Conservation (phyloP, 805 yeast species). For the Zygosaccharomyces gambellarensis region DNA sequence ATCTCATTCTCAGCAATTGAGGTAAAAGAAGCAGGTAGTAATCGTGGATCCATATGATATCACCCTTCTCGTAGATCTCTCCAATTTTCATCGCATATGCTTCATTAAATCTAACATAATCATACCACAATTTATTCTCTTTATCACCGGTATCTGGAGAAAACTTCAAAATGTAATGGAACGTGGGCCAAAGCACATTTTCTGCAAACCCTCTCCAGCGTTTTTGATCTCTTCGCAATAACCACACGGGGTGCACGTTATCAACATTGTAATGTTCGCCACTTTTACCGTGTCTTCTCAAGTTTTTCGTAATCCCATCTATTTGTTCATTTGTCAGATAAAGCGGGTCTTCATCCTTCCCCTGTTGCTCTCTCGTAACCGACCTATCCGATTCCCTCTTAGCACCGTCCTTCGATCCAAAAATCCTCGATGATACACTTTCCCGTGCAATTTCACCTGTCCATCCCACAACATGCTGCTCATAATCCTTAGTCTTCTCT, state of each 20-base stretch:
- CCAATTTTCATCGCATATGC: slow-evolving; percentile 78
- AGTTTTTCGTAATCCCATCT: slow-evolving; percentile 25
- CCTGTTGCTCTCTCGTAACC: background rate
- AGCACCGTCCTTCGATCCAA: slow-evolving; percentile 10
- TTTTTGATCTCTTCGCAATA: slow-evolving; percentile 68
- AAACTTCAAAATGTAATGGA: slow-evolving; percentile 85
- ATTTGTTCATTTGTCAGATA: slow-evolving; percentile 57
- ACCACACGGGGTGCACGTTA: slow-evolving; percentile 79
- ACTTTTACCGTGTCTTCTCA: slow-evolving; percentile 37
- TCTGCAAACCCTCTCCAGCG: slow-evolving; percentile 91
- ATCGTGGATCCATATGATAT: slow-evolving; percentile 89
- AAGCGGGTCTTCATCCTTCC: slow-evolving; percentile 48
- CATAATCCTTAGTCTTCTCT: slow-evolving; percentile 69
- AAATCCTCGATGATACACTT: slow-evolving; percentile 8
- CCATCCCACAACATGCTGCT: slow-evolving; percentile 88
- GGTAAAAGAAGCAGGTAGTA: slow-evolving; percentile 79
- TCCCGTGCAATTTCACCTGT: slow-evolving; percentile 69
- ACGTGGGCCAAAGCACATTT: slow-evolving; percentile 85
- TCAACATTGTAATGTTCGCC: slow-evolving; percentile 36
- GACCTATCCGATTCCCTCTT: slow-evolving; percentile 16
- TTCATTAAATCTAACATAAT: slow-evolving; percentile 85
- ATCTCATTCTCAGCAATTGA: slow-evolving; percentile 70
- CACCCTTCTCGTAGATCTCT: slow-evolving; percentile 77
- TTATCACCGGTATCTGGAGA: slow-evolving; percentile 57
- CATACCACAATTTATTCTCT: slow-evolving; percentile 78